Evolutionary conservation across 1,139 yeast genomes (phyloP).

Genomic region (Lizanozyma gosingica): DNA sequence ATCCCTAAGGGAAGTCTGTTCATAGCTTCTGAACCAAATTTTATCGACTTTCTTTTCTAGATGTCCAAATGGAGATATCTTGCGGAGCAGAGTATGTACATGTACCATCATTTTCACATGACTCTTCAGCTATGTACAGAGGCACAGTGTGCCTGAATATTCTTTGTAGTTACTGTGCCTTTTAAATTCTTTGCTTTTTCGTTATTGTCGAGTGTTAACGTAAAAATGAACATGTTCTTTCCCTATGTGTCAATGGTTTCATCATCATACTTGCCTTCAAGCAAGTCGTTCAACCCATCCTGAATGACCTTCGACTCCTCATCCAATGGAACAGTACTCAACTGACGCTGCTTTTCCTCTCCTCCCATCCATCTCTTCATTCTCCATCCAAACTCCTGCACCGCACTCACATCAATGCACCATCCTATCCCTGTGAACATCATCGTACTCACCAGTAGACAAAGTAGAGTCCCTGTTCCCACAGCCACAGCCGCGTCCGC

Average conservation of each 20-base stretch:
- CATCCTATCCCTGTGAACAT: conserved; percentile 69
- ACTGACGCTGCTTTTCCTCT: conserved; percentile 40
- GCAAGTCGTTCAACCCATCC: conserved; percentile 37
- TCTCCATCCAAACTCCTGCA: conserved; percentile 63
- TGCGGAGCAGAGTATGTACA: too few species aligned
- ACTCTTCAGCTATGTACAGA: too few species aligned
- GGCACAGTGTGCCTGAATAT: too few species aligned
- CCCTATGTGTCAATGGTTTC: not conserved
- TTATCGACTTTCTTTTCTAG: too few species aligned
- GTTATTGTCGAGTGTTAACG: too few species aligned
- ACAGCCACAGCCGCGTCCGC: conserved; percentile 86
- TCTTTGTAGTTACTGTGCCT: too few species aligned
- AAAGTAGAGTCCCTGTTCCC: conserved; percentile 67
- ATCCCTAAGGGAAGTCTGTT: too few species aligned
- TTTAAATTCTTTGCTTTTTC: too few species aligned
- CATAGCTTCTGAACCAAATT: too few species aligned
- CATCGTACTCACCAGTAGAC: conserved; percentile 69
- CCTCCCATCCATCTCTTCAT: conserved; percentile 68
- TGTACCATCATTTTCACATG: too few species aligned
- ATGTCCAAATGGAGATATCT: too few species aligned
- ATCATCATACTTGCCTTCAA: conserved; percentile 34
- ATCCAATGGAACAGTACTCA: conserved; percentile 51
- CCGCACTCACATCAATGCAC: conserved; percentile 62
- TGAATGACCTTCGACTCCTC: conserved; percentile 55
- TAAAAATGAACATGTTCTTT: too few species aligned